These are phyloP conservation scores for Neurospora intermedia DNA, from an alignment of 495 filamentous ascomycete species.

Conservation along the genomic window DNA sequence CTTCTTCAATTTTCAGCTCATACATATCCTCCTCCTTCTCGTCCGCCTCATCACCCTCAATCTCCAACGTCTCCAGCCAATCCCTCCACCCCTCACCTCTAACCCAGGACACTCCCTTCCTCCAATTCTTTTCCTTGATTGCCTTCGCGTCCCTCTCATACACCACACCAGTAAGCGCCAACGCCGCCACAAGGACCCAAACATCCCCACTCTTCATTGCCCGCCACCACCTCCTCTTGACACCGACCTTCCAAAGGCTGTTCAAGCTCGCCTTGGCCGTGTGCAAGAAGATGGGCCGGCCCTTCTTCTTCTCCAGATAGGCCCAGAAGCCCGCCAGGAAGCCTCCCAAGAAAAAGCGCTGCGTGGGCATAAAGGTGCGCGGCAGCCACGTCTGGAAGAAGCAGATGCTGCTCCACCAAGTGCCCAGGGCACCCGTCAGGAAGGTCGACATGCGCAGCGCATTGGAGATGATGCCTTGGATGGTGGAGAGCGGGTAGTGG, in stretches of 20 bases:
- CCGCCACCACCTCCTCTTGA: conserved; percentile 74
- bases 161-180: conserved; percentile 67
- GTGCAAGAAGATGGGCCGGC: conserved; percentile 57
- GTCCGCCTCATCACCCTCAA: conserved; percentile 23
- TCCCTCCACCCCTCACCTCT: conserved; percentile 48
- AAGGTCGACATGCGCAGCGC: conserved; percentile 64
- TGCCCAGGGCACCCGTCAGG: conserved; percentile 65
- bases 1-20: neutral
- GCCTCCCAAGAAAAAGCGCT: conserved; percentile 81
- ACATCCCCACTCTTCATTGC: conserved; percentile 75
- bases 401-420: conserved; percentile 79
- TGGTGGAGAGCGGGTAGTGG: conserved; percentile 49
- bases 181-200: conserved; percentile 62
- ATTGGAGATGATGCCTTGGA: conserved; percentile 49
- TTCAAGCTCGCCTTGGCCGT: conserved; percentile 64
- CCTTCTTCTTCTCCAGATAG: conserved; percentile 52
- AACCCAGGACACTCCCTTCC: conserved; percentile 64
- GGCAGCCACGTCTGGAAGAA: conserved; percentile 74
- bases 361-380: conserved; percentile 59
- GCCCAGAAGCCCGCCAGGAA: conserved; percentile 77
- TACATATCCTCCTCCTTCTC: conserved; percentile 8
- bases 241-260: conserved; percentile 79
- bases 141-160: conserved; percentile 62
- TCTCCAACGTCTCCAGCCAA: conserved; percentile 30
- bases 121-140: conserved; percentile 53